Base-by-base conservation (phyloP, 1,284 basidiomycete genomes). In the Pseudozyma tsukubaensis region DNA sequence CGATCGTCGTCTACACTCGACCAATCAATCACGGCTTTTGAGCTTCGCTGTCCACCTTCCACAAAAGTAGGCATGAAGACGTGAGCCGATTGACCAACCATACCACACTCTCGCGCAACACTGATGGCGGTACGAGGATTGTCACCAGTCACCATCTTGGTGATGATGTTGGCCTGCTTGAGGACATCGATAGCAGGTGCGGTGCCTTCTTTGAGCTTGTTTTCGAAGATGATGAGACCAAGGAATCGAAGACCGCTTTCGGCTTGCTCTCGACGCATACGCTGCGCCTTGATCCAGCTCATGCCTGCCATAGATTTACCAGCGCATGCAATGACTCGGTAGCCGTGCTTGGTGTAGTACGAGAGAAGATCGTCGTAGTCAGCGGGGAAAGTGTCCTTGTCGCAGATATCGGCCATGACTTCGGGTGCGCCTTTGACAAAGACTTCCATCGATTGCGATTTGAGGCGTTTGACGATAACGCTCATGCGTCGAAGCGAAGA, bases 371-470 rank as follows among this genome's bases (percentile, higher is more conserved):
- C 97, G 36, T 97, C 94, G 83, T 97, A 99, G 85, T 99, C 96
- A 65, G 92, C 89, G 0, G 97, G 97, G 64, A 84, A 80, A 1
- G 80, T 73, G n/a, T 69, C 64, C 43, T 61, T 65, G 58, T 82
- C 78, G 67, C 83, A 99, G 64, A 99, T 98, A 49, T 97, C 95
- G 3, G 87, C 85, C 94, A 99, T 99, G 59, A 97, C 93, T 85
- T 99, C 97, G 0, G 97, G 97, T 1, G 97, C 97, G 21, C 97
- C 97, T 85, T 99, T 99, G 83, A 96, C 95, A 84, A 97, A 99
- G 9, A 98, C 89, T 84, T 99, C 96, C 93, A 99, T 98, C 83
- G 92, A 94, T 48, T 87, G 90, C 72, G 94, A 95, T 85, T 93
- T 97, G 62, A 99, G 89, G 54, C 93, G 89, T 85, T 98, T 99